These are phyloP conservation scores for Elongisporangium anandrum DNA, from an alignment of 352 stramenopile species.

Conservation along the genomic window DNA sequence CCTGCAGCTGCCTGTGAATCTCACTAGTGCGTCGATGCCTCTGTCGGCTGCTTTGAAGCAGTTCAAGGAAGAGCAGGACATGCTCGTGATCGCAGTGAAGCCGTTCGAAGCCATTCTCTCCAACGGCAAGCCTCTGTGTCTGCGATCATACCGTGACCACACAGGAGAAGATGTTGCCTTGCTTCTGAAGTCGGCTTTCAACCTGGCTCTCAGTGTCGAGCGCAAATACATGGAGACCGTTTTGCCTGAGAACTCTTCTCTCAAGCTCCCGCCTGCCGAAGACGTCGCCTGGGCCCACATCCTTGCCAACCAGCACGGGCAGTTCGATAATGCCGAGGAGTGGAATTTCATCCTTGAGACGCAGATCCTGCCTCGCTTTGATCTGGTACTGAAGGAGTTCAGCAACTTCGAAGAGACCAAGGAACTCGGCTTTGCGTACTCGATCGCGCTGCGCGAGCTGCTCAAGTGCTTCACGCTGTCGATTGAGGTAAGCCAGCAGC, in stretches of 20 bases:
- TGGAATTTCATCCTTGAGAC: slow-evolving; percentile 81
- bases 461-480: slow-evolving; percentile 81
- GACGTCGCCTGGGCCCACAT: slow-evolving; percentile 81
- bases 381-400: slow-evolving; percentile 54
- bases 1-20: slow-evolving; percentile 50
- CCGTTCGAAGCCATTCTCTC: slow-evolving; percentile 57
- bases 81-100: slow-evolving; percentile 62
- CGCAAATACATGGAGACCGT: slow-evolving; percentile 77
- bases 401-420: slow-evolving; percentile 57
- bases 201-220: slow-evolving; percentile 75
- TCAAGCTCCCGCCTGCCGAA: slow-evolving; percentile 38
- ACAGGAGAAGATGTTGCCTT: slow-evolving; percentile 62
- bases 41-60: slow-evolving; percentile 28
- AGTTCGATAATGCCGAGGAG: slow-evolving; percentile 85
- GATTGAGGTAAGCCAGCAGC: slow-evolving; percentile 42
- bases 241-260: slow-evolving; percentile 28
- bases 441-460: slow-evolving; percentile 67
- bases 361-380: slow-evolving; percentile 69
- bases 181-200: slow-evolving; percentile 78
- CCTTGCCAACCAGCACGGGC: slow-evolving; percentile 70
- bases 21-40: slow-evolving; percentile 29
- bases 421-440: slow-evolving; percentile 78
- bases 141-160: slow-evolving; percentile 37
- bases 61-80: slow-evolving; percentile 37
- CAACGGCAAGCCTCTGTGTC: slow-evolving; percentile 55